Base-by-base conservation (phyloP, 192 early-diverging fungal species). In the Gonapodya prolifera region DNA sequence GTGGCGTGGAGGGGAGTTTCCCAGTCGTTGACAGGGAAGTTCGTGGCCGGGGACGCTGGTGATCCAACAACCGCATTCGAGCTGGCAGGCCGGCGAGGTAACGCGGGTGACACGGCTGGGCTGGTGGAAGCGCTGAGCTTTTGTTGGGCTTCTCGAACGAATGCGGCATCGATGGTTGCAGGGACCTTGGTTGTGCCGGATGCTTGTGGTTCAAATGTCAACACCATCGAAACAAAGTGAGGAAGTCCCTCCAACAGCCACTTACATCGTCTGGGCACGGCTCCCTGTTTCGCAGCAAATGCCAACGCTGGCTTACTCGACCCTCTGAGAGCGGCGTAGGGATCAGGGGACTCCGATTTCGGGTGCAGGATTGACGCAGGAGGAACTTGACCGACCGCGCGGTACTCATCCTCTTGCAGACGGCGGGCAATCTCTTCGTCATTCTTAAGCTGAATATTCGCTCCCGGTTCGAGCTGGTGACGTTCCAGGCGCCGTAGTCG, bases 371-470 rank as follows among this genome's bases (percentile, higher is more conserved):
- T 61, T 23, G 45, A 61, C 8, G 45, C 45, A 61, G 45, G 45
- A 16, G 45, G 45, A 8, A 61, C 45, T 23, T 61, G 45, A 61
- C 45, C 45, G 8, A 23, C 45, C 8, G 45, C 45, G 23, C 45
- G 45, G 34, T 82, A 83, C 69, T 94, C 91, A 34, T 89, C 86
- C 45, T 92, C 87, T 80, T 97, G 95, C 70, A 98, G 83, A 77
- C 90, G 84, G 17, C 94, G 87, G 0, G 95, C 96, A 78, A 94
- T 83, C 30, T 84, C 84, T 80, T 94, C 95, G 81, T 98, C 96
- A 2, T 87, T 80, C 75, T 89, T 85, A 33, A 94, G 89, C 82
- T 94, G 93, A 30, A 83, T 69, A 30, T 36, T 30, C 75, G 34
- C 75, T 2, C 30, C 30, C 29, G 69, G 18, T 33, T 78, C 81